Percentiles rank a stretch among this genome's conserved stretches.
phyloP scores from a whole-genome alignment of 2,329 filamentous ascomycete species.

The Sclerotiophoma versabilis region DNA sequence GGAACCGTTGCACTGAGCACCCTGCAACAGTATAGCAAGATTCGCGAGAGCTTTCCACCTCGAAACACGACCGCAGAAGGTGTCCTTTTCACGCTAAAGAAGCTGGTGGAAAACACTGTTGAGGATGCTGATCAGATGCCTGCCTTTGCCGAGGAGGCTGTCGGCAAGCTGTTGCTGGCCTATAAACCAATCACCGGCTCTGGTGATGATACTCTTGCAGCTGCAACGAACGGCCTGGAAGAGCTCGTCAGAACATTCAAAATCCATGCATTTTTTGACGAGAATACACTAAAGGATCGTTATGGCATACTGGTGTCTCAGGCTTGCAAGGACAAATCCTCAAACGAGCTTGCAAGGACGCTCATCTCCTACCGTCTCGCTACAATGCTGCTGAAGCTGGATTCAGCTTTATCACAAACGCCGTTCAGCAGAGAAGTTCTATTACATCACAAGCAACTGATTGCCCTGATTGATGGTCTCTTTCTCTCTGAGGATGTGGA shows the following conservation, averaged over 20 bases:
- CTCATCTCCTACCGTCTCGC: conserved; percentile 45
- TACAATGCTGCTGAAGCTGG: conserved; percentile 26
- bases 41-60: conserved; percentile 27
- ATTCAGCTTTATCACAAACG: conserved; percentile 21
- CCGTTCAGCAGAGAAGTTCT: conserved; percentile 34
- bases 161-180: conserved; percentile 27
- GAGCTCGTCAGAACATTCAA: conserved; percentile 31
- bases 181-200: conserved; percentile 18
- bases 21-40: conserved; percentile 25
- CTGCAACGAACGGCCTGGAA: conserved; percentile 2
- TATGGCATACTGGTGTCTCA: conserved; percentile 39
- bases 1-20: conserved; percentile 46
- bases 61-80: conserved; percentile 40
- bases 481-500: conserved; percentile 4
- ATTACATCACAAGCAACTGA: conserved; percentile 28
- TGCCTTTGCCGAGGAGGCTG: conserved; percentile 30
- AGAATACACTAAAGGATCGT: conserved; percentile 39
- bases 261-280: conserved; percentile 30
- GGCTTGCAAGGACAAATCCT: conserved; percentile 30
- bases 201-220: neutral
- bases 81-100: conserved; percentile 43
- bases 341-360: conserved; percentile 28
- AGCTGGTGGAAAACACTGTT: conserved; percentile 41
- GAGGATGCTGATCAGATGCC: conserved; percentile 35
- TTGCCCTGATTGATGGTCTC: conserved; percentile 28